phyloP scores from a whole-genome alignment of 441 rosid genomes.

The Erodium texanum region DNA sequence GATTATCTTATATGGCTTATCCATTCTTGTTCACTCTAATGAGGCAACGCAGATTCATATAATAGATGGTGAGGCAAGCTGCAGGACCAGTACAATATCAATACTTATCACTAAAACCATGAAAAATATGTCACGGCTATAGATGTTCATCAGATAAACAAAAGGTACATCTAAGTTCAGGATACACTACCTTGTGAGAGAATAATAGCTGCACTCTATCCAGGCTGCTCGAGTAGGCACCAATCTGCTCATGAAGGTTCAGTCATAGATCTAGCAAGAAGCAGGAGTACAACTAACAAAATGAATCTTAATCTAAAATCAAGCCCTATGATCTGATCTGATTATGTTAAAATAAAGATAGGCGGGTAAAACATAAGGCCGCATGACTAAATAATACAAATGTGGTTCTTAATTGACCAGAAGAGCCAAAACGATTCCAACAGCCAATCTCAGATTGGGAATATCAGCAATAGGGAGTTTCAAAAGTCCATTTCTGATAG shows the following conservation, averaged over 20 bases:
- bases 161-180: not conserved
- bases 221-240: not conserved
- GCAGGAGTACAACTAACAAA: no score
- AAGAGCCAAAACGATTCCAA: not conserved
- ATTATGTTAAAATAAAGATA: no score
- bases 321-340: no score
- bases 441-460: not conserved
- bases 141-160: not conserved
- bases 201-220: not conserved
- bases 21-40: no score
- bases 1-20: no score
- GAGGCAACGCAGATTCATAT: no score
- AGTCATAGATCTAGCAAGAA: no score
- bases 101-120: not conserved
- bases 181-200: not conserved
- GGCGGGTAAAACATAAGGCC: not conserved
- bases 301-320: no score
- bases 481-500: not conserved
- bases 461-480: no score
- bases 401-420: not conserved
- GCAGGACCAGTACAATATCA: no score
- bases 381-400: not conserved
- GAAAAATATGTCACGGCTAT: not conserved
- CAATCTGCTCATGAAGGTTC: not conserved
- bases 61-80: no score